phyloP scores from a whole-genome alignment of 768 basidiomycete species.

The Kwoniella bestiolae region DNA sequence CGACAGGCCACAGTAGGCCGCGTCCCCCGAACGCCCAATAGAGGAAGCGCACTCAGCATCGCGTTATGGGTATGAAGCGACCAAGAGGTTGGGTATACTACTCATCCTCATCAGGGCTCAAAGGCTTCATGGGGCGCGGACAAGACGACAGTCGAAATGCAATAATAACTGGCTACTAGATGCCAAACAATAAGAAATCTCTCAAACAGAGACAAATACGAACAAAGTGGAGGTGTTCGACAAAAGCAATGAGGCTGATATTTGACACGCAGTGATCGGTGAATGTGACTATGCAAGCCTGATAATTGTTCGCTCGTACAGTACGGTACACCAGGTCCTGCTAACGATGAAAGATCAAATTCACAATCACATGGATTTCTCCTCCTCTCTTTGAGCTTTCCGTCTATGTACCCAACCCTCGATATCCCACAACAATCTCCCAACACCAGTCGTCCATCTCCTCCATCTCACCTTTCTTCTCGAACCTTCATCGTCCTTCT shows the following conservation, averaged over 20 bases:
- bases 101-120: too few species aligned
- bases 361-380: not conserved
- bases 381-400: not conserved
- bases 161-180: too few species aligned
- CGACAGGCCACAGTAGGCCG: too few species aligned
- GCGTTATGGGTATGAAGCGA: too few species aligned
- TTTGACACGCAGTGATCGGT: not conserved
- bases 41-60: too few species aligned
- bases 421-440: constrained; percentile 22
- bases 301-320: too few species aligned
- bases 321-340: too few species aligned
- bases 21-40: too few species aligned
- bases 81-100: too few species aligned
- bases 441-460: constrained; percentile 18
- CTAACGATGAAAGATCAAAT: too few species aligned
- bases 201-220: not conserved
- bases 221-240: not conserved
- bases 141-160: too few species aligned
- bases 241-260: not conserved
- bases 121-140: too few species aligned
- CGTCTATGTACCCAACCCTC: constrained; percentile 11
- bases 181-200: not conserved
- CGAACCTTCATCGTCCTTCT: not conserved
- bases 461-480: not conserved
- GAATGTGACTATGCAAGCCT: not conserved